These are phyloP conservation scores for Coemansia sp. DNA, from an alignment of 192 early-diverging fungal species.

Conservation along the genomic window DNA sequence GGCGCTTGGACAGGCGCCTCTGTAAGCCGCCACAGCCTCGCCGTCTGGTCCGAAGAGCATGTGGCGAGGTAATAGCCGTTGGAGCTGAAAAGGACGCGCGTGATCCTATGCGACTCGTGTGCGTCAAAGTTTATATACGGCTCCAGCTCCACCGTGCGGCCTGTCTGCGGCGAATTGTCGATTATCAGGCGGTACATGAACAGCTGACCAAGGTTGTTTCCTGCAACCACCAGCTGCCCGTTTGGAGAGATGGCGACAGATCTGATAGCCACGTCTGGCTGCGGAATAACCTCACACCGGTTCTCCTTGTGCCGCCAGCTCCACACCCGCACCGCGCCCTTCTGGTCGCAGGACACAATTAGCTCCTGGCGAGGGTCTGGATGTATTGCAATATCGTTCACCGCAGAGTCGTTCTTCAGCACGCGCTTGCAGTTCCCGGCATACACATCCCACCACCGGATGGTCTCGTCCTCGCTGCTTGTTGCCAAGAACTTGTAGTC, in stretches of 20 bases:
- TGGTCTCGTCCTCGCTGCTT: conserved; percentile 51
- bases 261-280: conserved; percentile 36
- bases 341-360: conserved; percentile 50
- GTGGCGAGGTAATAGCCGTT: conserved; percentile 43
- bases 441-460: conserved; percentile 54
- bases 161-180: conserved; percentile 38
- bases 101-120: conserved; percentile 39
- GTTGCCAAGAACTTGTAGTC: conserved; percentile 53
- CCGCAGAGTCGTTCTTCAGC: conserved; percentile 40
- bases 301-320: conserved; percentile 38
- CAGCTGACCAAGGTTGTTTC: conserved; percentile 51
- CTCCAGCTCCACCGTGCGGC: conserved; percentile 45
- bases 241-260: conserved; percentile 50
- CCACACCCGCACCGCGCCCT: conserved; percentile 46
- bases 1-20: conserved; percentile 18
- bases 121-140: conserved; percentile 51
- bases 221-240: conserved; percentile 49
- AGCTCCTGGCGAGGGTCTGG: conserved; percentile 49
- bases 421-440: conserved; percentile 43
- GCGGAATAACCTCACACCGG: conserved; percentile 41
- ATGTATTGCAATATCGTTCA: conserved; percentile 54
- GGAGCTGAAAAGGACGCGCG: conserved; percentile 43
- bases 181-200: conserved; percentile 51
- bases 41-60: conserved; percentile 48
- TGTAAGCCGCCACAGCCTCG: conserved; percentile 49